Conservation (phyloP, 1,139 yeast species). For the Kodamaea suecica region DNA sequence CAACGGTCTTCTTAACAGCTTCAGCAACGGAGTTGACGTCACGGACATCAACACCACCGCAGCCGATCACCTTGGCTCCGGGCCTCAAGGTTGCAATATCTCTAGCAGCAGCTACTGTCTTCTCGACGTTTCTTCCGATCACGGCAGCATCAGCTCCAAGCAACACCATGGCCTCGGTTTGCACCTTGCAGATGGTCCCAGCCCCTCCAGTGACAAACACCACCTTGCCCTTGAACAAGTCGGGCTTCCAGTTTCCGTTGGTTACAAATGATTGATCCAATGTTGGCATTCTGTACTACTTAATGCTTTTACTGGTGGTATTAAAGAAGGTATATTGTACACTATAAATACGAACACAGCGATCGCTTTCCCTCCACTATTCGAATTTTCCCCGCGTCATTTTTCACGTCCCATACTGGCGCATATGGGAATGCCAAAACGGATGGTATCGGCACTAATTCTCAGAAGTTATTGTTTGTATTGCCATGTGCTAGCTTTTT, state of each 20-base stretch:
- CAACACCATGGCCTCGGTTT: constrained; percentile 26
- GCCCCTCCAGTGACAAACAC: constrained; percentile 30
- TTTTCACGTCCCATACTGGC: no score
- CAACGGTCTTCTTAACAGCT: constrained; percentile 23
- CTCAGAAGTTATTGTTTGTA: neutral
- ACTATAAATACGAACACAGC: no score
- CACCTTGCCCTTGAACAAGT: constrained; percentile 74
- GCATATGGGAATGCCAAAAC: no score
- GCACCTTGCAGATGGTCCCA: constrained; percentile 27
- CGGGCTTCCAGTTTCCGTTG: constrained; percentile 47
- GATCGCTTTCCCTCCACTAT: no score
- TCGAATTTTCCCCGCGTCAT: no score
- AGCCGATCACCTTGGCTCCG: constrained; percentile 22
- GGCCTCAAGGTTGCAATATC: constrained; percentile 43
- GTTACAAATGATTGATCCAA: constrained; percentile 29
- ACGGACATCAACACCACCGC: constrained; percentile 22
- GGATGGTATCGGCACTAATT: neutral
- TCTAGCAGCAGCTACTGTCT: constrained; percentile 50
- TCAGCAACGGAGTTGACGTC: constrained; percentile 19
- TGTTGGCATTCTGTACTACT: constrained; percentile 11
- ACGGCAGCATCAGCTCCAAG: constrained; percentile 28
- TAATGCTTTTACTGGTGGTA: no score
- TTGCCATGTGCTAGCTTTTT: constrained; percentile 1
- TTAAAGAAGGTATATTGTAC: no score
- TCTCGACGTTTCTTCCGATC: constrained; percentile 23